A percentile compares a stretch with the other conserved stretches of the same genome.
phyloP scores from a whole-genome alignment of 2,329 filamentous ascomycete species.

The Colletotrichum aenigma region DNA sequence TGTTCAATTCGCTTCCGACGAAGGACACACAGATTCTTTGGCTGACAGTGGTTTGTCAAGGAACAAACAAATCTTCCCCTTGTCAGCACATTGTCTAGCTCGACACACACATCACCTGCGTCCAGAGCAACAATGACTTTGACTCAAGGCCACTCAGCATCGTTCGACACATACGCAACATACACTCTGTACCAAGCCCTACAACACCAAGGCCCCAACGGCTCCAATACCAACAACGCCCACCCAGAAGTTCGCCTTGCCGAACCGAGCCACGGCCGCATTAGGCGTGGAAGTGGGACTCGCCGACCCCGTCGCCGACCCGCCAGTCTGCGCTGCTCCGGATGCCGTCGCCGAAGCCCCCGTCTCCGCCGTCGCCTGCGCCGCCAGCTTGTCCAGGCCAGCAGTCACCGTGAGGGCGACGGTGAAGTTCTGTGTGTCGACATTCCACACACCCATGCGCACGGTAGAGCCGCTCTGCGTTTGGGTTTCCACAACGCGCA shows the following conservation, averaged over 20 bases:
- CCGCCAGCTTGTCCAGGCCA: slow-evolving; percentile 38
- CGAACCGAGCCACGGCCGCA: slow-evolving; percentile 31
- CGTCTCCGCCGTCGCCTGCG: slow-evolving; percentile 2
- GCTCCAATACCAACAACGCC: slow-evolving; percentile 35
- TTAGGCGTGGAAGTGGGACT: slow-evolving; percentile 25
- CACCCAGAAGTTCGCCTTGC: slow-evolving; percentile 37
- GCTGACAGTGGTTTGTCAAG: not conserved
- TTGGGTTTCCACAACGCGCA: not conserved
- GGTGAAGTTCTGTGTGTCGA: slow-evolving; percentile 5
- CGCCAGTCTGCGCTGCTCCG: not conserved
- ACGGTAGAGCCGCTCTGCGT: not conserved
- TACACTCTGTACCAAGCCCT: not conserved
- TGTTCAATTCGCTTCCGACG: not conserved
- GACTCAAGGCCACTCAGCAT: not conserved
- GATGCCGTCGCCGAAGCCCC: not conserved
- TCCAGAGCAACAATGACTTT: not conserved
- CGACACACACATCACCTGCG: not conserved
- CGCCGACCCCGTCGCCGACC: not conserved
- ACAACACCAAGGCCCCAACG: not conserved
- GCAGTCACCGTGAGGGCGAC: slow-evolving; percentile 40
- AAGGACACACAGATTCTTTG: not conserved
- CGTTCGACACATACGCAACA: not conserved
- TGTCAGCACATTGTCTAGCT: not conserved
- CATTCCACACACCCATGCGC: not conserved
- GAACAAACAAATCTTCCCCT: not conserved